These are phyloP conservation scores for Penicillium cataractarum DNA, from an alignment of 495 filamentous ascomycete species.

Conservation along the genomic window DNA sequence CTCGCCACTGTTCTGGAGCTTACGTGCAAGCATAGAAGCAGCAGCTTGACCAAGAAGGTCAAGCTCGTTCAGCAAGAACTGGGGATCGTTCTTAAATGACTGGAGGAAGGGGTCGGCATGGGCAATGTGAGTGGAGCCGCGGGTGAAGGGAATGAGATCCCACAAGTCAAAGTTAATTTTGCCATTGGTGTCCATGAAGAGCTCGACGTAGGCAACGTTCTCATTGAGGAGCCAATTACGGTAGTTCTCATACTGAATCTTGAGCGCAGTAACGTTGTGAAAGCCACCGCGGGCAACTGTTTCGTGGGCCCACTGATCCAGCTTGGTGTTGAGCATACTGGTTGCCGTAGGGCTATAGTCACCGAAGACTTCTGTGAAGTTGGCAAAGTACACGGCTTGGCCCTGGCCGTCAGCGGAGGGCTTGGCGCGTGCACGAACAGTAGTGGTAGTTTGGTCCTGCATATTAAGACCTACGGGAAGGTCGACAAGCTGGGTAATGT, in stretches of 20 bases:
- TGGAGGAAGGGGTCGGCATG: neutral
- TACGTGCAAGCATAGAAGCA: neutral
- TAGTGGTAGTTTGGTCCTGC: neutral
- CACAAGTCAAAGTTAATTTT: slow-evolving; percentile 46
- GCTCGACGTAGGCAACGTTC: slow-evolving; percentile 32
- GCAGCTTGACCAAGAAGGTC: neutral
- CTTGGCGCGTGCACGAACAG: neutral
- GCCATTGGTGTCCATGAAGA: slow-evolving; percentile 37
- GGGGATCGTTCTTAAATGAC: neutral
- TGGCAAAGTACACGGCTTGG: neutral
- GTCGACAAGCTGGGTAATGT: neutral
- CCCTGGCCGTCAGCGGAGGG: neutral
- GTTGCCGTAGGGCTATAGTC: neutral
- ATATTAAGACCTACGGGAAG: neutral
- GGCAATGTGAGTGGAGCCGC: neutral
- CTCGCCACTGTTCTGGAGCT: neutral
- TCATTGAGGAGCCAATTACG: slow-evolving; percentile 32
- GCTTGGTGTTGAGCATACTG: neutral
- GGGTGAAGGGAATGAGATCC: neutral
- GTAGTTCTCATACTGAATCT: slow-evolving; percentile 33
- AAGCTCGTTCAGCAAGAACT: neutral
- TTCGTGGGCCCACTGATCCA: neutral
- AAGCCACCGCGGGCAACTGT: slow-evolving; percentile 29
- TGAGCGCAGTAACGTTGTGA: slow-evolving; percentile 31
- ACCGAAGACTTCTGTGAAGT: neutral